Percentiles rank a stretch among this genome's conserved stretches.
phyloP scores from a whole-genome alignment of 306 rosid genomes.

The Fragaria vesca region DNA sequence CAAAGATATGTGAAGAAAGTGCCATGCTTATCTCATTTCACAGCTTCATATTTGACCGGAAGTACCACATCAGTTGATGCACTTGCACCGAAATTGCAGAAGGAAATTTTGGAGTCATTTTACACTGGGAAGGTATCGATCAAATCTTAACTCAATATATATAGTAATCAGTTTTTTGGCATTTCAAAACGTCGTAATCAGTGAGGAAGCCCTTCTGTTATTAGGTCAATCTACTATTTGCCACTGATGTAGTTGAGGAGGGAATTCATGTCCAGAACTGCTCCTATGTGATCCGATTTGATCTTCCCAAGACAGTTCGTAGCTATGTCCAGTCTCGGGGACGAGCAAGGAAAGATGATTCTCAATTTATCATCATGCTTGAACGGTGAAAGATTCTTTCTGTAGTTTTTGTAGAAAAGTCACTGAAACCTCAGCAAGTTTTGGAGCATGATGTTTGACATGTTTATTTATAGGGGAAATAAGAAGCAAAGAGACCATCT shows the following conservation, averaged over 20 bases:
- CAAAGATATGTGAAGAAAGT: constrained; percentile 67
- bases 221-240: constrained; percentile 81
- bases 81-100: constrained; percentile 65
- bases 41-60: constrained; percentile 80
- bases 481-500: constrained; percentile 62
- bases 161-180: constrained; percentile 9
- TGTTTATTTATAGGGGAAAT: constrained; percentile 54
- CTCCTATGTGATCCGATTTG: constrained; percentile 86
- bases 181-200: constrained; percentile 28
- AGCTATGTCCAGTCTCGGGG: constrained; percentile 93
- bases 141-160: constrained; percentile 12
- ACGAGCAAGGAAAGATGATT: constrained; percentile 69
- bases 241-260: constrained; percentile 95
- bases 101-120: constrained; percentile 70
- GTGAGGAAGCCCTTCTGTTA: constrained; percentile 31
- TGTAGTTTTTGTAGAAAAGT: constrained; percentile 10
- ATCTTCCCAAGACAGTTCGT: constrained; percentile 83
- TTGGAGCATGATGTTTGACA: background rate
- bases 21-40: constrained; percentile 54
- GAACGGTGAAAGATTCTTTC: constrained; percentile 59
- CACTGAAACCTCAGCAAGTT: background rate
- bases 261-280: constrained; percentile 88
- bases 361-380: constrained; percentile 71
- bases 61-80: constrained; percentile 62
- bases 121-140: constrained; percentile 70